phyloP scores from a whole-genome alignment of 257 asterid species.

The Nicotiana tomentosiformis region DNA sequence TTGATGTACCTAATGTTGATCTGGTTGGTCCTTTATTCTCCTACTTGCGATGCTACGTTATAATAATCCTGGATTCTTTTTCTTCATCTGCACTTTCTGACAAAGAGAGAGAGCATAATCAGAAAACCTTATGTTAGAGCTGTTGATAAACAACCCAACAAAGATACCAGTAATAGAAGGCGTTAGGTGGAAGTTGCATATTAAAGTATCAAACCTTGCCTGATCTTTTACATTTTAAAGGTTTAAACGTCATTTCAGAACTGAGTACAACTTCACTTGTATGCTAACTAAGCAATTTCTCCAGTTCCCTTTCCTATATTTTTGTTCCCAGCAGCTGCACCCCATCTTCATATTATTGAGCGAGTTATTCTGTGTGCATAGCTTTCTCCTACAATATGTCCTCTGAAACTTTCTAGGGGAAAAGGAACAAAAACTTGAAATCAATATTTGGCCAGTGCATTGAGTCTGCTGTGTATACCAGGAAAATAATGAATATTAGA shows the following conservation, averaged over 20 bases:
- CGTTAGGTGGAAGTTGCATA: neutral
- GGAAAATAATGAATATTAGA: neutral
- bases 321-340: neutral
- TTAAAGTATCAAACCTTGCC: neutral
- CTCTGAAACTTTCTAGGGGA: neutral
- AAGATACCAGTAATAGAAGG: neutral
- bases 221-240: neutral
- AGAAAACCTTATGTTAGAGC: neutral
- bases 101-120: neutral
- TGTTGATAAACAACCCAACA: neutral
- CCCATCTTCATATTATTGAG: neutral
- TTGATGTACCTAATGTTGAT: constrained; percentile 97
- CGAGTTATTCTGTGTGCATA: neutral
- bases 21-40: constrained; percentile 44
- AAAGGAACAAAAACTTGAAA: neutral
- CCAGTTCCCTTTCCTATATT: neutral
- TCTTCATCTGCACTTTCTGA: neutral
- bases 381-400: neutral
- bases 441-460: neutral
- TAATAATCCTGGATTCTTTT: neutral
- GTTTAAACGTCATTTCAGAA: neutral
- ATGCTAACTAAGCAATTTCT: neutral
- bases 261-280: neutral
- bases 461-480: neutral
- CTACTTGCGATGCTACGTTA: neutral